Base-by-base conservation (phyloP, 1,139 yeast genomes). In the Lodderomyces margitis region DNA sequence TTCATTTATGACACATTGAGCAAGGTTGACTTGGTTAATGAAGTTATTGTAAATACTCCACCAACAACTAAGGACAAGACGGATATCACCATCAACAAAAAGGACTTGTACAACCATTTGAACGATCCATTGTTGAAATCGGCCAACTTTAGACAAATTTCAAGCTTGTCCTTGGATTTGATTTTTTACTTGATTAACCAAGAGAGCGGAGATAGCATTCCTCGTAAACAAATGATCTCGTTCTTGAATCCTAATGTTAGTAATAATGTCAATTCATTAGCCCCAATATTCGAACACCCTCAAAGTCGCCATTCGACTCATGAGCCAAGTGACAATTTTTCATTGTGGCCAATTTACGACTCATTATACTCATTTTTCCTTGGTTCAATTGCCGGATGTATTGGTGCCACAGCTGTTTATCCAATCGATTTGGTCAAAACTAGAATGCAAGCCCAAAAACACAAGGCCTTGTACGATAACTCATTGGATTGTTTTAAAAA, bases 401-500 rank as follows among this genome's bases (percentile, higher is more conserved):
- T 92, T 64, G 98, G 98, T 52, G 98, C 98, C 20, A 87, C 97
- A 8, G 89, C 86, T n/a, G 98, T 92, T 36, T 92, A 92, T 61
- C 98, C 98, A 35, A 92, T 92, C 54, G 98, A 92, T 67, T 75
- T 92, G 62, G 92, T 92, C 51, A 92, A 92, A 70, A 92, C 98
- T 3, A 80, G 98, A 63, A 88, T 92, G 96, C 98, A 92, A 67
- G 95, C 95, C 49, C 98, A 92, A 68, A 80, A 89, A 53, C 78
- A 81, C 48, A 71, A 83, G 33, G 76, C 87, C 16, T 66, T 75
- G 39, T 92, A 92, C 66, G 80, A 78, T 50, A 89, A 87, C 58
- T 89, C 96, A 7, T 49, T 82, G 23, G 98, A 92, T 61, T 92
- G 98, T 66, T 83, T 89, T 62, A 70, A 74, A 41, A 89, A 89